Evolutionary conservation across 805 yeast species (phyloP).

Genomic region (Metschnikowia reukaufii): DNA sequence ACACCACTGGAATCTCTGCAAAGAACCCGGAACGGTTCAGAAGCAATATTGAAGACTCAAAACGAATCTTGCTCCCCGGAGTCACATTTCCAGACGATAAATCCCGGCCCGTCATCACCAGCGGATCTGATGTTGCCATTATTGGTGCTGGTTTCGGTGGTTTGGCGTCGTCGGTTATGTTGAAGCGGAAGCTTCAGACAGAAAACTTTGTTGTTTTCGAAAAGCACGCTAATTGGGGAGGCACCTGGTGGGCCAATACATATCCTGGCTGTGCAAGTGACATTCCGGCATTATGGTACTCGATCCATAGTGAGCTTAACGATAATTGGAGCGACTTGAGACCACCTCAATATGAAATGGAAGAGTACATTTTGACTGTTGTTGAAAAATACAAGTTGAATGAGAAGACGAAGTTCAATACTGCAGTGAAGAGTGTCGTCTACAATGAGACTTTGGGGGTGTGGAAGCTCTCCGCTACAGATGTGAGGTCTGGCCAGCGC

Average conservation of each 20-base stretch:
- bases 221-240: constrained; percentile 40
- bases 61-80: constrained; percentile 26
- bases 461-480: constrained; percentile 32
- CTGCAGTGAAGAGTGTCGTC: constrained; percentile 21
- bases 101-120: constrained; percentile 20
- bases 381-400: constrained; percentile 29
- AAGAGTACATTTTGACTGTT: constrained; percentile 38
- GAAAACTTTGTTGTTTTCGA: constrained; percentile 38
- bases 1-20: constrained; percentile 33
- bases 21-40: constrained; percentile 32
- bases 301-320: constrained; percentile 34
- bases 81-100: constrained; percentile 19
- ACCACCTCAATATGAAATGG: constrained; percentile 45
- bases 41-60: constrained; percentile 28
- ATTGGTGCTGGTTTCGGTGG: constrained; percentile 46
- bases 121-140: constrained; percentile 33
- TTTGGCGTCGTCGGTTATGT: constrained; percentile 31
- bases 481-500: constrained; percentile 31
- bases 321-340: constrained; percentile 37
- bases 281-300: constrained; percentile 45
- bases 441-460: constrained; percentile 26
- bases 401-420: constrained; percentile 24
- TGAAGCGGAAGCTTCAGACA: constrained; percentile 26
- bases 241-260: constrained; percentile 47
- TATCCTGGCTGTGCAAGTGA: constrained; percentile 48